These are phyloP conservation scores for Petunia axillaris DNA, from an alignment of 257 asterid genomes.

Conservation along the genomic window DNA sequence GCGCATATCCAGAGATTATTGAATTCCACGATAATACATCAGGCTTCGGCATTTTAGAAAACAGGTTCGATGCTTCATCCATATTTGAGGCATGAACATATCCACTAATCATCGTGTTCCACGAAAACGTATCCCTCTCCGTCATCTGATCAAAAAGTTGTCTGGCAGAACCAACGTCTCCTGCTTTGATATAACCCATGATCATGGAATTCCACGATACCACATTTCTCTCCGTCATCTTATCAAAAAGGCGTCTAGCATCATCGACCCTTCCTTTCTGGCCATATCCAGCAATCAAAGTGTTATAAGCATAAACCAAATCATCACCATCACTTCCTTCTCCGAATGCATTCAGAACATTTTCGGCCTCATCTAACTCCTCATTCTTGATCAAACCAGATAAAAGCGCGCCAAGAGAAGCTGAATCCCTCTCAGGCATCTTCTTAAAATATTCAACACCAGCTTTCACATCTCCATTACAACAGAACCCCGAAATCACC, in stretches of 20 bases:
- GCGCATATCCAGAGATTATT: conserved; percentile 69
- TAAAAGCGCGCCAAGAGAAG: conserved; percentile 65
- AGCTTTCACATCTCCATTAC: conserved; percentile 55
- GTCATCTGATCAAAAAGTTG: conserved; percentile 69
- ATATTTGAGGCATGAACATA: conserved; percentile 59
- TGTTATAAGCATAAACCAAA: conserved; percentile 72
- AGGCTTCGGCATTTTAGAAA: conserved; percentile 60
- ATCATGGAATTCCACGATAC: conserved; percentile 91
- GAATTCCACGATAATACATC: conserved; percentile 79
- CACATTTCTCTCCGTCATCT: conserved; percentile 58
- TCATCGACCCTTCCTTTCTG: conserved; percentile 69
- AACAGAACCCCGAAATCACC: conserved; percentile 69
- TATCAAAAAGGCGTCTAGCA: conserved; percentile 66
- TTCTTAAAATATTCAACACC: conserved; percentile 58
- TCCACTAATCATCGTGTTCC: conserved; percentile 84
- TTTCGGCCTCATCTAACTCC: conserved; percentile 62
- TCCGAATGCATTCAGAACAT: conserved; percentile 46
- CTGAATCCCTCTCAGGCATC: conserved; percentile 71
- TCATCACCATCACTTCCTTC: conserved; percentile 36
- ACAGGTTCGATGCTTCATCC: conserved; percentile 65
- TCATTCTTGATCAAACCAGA: conserved; percentile 73
- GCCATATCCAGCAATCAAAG: conserved; percentile 84
- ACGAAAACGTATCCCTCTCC: conserved; percentile 58
- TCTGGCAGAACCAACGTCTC: conserved; percentile 62
- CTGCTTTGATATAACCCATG: conserved; percentile 74